Base-by-base conservation (phyloP, 2,329 filamentous ascomycete genomes). In the Cladophialophora immunda region DNA sequence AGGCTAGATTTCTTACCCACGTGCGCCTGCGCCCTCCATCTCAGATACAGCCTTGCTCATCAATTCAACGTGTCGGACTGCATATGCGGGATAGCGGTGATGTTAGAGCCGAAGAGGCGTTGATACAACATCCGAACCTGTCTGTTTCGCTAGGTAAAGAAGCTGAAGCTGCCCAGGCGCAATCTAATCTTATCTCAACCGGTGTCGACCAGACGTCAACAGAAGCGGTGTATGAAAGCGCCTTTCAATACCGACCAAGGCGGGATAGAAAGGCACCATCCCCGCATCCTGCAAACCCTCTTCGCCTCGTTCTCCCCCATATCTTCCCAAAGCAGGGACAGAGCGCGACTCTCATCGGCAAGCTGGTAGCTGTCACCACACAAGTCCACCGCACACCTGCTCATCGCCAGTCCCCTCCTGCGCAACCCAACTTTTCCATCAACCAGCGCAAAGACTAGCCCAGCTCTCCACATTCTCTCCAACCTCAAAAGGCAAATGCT, bases 391-490 rank as follows among this genome's bases (percentile, higher is more conserved):
- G 15, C 15, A 38, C 34, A 38, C n/a, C n/a, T n/a, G 15, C 11
- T 15, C 15, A 11, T 38, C 5, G 34, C 34, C 34, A 38, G 34
- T 38, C 34, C 5, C n/a, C n/a, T n/a, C 4, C 17, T 11, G n/a
- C 6, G 5, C 17, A n/a, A 41, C 3, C 38, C 15, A 41, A n/a
- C 38, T 17, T 9, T 41, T 19, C 38, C 38, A 4, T 19, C 38
- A 1, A 15, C 13, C 15, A 11, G n/a, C 4, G 15, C 38, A 41
- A 2, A n/a, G 15, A n/a, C 38, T 41, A 41, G 38, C 36, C 15
- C 36, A 47, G 19, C 56, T 58, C 32, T 38, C 56, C 56, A 58
- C 56, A 38, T 38, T 45, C 38, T 19, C 38, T 19, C 41, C 56
- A 15, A 30, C 27, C 36, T 38, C 19, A 58, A 58, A 41, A 19